Percentiles rank a stretch among this genome's conserved stretches.
phyloP scores from a whole-genome alignment of 164 flowering plant genomes.

The Aristolochia contorta region DNA sequence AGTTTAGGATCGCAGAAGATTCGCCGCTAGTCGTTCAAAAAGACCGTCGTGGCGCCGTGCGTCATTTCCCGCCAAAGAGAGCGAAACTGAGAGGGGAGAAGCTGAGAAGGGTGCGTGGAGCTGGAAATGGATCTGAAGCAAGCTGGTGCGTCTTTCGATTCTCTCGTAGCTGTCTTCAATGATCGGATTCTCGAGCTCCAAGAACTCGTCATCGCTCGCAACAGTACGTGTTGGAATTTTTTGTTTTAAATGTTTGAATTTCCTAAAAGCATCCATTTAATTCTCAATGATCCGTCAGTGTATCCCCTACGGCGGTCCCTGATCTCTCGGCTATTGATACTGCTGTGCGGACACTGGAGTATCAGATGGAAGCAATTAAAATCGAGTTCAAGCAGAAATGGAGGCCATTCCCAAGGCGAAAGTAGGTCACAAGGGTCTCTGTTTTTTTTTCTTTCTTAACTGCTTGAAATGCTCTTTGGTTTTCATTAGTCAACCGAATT shows the following conservation, averaged over 20 bases:
- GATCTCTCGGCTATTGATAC: not conserved
- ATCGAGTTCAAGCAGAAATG: constrained; percentile 63
- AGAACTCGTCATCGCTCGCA: constrained; percentile 74
- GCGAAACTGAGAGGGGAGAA: not conserved
- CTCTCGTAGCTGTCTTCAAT: constrained; percentile 61
- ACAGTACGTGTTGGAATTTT: constrained; percentile 39
- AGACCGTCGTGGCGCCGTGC: not conserved
- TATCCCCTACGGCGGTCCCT: not conserved
- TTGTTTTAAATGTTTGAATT: not conserved
- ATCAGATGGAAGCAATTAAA: constrained; percentile 70
- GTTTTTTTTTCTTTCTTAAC: not conserved
- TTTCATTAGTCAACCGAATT: not conserved
- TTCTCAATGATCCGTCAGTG: not conserved
- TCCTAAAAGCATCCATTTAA: not conserved
- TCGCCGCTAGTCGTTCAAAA: too few species aligned
- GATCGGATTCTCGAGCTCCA: constrained; percentile 71
- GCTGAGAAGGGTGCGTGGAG: constrained; percentile 7
- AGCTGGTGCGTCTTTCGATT: constrained; percentile 66
- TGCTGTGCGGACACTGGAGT: constrained; percentile 61
- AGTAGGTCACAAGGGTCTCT: constrained; percentile 10
- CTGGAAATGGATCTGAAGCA: constrained; percentile 45
- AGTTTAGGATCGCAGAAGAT: too few species aligned
- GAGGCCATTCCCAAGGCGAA: constrained; percentile 83
- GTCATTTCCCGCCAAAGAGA: constrained; percentile 12
- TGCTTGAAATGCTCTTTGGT: not conserved